Conservation (phyloP, 345 rosid species). For the Draba incana region DNA sequence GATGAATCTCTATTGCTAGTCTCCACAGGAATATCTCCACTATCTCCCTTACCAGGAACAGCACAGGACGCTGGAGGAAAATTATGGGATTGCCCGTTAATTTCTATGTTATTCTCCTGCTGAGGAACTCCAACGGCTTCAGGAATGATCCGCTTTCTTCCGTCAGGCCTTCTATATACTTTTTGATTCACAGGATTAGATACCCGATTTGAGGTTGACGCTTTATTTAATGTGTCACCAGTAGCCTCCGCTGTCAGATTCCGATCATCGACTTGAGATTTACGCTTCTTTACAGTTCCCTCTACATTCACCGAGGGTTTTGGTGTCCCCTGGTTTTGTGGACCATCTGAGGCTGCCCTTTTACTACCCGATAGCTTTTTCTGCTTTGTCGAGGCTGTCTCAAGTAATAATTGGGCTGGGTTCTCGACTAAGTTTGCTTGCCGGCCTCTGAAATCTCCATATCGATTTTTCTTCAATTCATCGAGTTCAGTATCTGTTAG, state of each 20-base stretch:
- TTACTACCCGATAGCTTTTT: slow-evolving; percentile 71
- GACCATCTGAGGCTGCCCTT: slow-evolving; percentile 62
- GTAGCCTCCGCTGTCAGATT: slow-evolving; percentile 50
- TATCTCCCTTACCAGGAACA: slow-evolving; percentile 49
- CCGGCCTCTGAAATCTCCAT: slow-evolving; percentile 94
- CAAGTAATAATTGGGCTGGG: slow-evolving; percentile 93
- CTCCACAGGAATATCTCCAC: slow-evolving; percentile 50
- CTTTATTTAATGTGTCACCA: slow-evolving; percentile 63
- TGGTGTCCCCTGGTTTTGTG: slow-evolving; percentile 52
- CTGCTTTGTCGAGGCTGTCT: slow-evolving; percentile 82
- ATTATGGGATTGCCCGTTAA: slow-evolving; percentile 49
- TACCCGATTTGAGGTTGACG: slow-evolving; percentile 48
- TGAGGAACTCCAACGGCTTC: slow-evolving; percentile 92
- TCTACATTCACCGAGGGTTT: slow-evolving; percentile 62
- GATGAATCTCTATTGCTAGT: slow-evolving; percentile 49
- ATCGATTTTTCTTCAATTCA: slow-evolving; percentile 87
- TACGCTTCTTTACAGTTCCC: slow-evolving; percentile 52
- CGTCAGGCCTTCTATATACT: slow-evolving; percentile 95
- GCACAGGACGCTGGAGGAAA: slow-evolving; percentile 48
- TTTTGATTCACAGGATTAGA: slow-evolving; percentile 91
- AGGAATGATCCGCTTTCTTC: slow-evolving; percentile 97
- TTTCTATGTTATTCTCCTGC: slow-evolving; percentile 49
- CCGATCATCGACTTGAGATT: slow-evolving; percentile 59
- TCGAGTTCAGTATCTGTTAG: slow-evolving; percentile 79
- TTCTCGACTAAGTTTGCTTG: slow-evolving; percentile 92